Percentiles rank a stretch among this genome's conserved stretches.
Evolutionary conservation across 805 yeast genomes (phyloP).

Genomic region (Saccharomyces jurei): DNA sequence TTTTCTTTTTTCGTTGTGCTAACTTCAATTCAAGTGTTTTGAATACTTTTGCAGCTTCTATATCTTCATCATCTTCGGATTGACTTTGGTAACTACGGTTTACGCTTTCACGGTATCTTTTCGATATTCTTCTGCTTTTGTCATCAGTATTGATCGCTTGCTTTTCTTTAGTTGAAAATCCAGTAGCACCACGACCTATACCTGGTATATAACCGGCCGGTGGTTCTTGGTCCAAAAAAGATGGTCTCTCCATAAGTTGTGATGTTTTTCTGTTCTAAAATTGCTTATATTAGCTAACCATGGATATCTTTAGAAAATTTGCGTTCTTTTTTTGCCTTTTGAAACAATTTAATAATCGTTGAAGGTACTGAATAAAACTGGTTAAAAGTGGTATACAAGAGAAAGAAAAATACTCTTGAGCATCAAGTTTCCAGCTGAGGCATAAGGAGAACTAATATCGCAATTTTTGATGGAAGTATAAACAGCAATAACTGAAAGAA

Average conservation of each 20-base stretch:
- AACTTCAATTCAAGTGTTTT: constrained; percentile 55
- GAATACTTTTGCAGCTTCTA: constrained; percentile 71
- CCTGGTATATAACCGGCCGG: constrained; percentile 92
- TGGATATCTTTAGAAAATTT: background rate
- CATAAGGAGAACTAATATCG: background rate
- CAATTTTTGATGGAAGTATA: too few relatives aligned
- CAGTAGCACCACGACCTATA: constrained; percentile 89
- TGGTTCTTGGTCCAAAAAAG: constrained; percentile 74
- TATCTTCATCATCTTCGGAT: constrained; percentile 45
- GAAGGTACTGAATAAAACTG: background rate
- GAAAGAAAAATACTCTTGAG: too few relatives aligned
- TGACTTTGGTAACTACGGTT: constrained; percentile 12
- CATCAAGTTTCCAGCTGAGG: too few relatives aligned
- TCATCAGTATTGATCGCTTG: background rate
- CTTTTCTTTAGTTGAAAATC: constrained; percentile 73
- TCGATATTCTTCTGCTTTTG: constrained; percentile 13
- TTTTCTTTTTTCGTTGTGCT: constrained; percentile 23
- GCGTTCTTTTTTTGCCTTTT: background rate
- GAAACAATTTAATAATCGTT: background rate
- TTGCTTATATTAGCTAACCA: background rate
- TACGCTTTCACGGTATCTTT: constrained; percentile 15
- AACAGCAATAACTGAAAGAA: too few relatives aligned
- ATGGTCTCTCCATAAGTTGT: constrained; percentile 38
- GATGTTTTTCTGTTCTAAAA: background rate
- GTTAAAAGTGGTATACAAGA: background rate